A percentile compares a stretch with the other conserved stretches of the same genome.
These are phyloP conservation scores for Melastoma candidum DNA, from an alignment of 441 rosid species.

Conservation along the genomic window DNA sequence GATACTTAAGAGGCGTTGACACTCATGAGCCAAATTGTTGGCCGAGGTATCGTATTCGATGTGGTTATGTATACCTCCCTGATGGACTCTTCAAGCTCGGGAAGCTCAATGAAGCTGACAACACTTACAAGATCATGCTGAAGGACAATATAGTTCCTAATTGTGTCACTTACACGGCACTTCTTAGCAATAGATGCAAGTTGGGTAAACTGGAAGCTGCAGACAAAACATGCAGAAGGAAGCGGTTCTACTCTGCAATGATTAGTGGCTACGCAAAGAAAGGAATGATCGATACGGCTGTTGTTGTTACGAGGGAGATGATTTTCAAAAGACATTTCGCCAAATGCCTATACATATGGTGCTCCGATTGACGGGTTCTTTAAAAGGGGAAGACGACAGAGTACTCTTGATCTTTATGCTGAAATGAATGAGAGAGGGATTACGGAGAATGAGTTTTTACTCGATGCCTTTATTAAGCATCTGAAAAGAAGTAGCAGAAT, in stretches of 20 bases:
- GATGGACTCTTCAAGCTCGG: constrained; percentile 75
- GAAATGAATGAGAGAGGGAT: constrained; percentile 59
- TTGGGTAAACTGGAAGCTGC: constrained; percentile 51
- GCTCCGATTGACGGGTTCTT: constrained; percentile 64
- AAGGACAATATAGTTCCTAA: constrained; percentile 48
- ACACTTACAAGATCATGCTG: constrained; percentile 35
- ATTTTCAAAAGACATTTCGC: constrained; percentile 29
- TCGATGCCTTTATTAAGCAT: constrained; percentile 61
- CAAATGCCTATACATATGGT: constrained; percentile 51
- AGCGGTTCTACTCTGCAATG: constrained; percentile 39
- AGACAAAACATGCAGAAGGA: constrained; percentile 56
- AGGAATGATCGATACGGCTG: constrained; percentile 69
- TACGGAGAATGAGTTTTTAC: constrained; percentile 44
- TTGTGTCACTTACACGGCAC: constrained; percentile 46
- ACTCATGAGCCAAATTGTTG: constrained; percentile 67
- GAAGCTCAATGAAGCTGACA: constrained; percentile 50
- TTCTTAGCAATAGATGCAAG: constrained; percentile 72
- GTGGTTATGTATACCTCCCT: constrained; percentile 63
- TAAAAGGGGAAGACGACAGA: constrained; percentile 49
- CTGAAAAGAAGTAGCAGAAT: constrained; percentile 52
- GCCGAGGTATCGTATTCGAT: constrained; percentile 67
- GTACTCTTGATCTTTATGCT: constrained; percentile 47
- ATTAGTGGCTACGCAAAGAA: constrained; percentile 63
- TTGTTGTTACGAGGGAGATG: constrained; percentile 48
- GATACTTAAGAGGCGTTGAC: constrained; percentile 49